Evolutionary conservation across 495 filamentous ascomycete genomes (phyloP), one percentile per base, ranked within the genome.

Genomic region (Tuber brumale): DNA sequence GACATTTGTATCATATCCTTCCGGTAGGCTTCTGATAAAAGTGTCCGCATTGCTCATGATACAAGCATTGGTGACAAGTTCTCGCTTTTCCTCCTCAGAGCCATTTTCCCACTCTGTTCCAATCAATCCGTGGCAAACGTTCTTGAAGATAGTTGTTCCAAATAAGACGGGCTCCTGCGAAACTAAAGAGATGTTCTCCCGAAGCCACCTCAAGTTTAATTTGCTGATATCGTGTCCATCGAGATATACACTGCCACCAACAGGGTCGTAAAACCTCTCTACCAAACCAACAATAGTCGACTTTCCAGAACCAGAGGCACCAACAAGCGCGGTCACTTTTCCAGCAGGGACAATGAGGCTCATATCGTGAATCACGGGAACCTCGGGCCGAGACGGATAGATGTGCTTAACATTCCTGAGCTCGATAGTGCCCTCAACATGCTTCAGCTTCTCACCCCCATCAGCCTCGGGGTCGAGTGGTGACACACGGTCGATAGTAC

Each of bases 281-380:
- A 97, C 91, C 31, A 99, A 85, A 14, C 95, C 95, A n/a, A 99
- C 90, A 43, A 98, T 92, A 0, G 96, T 98, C 79, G 90, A 93
- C 85, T 99, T 99, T 74, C 95, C 95, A 71, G 92, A 96, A 8
- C 95, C 95, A n/a, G 94, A 97, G 19, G 95, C 92, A 23, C 95
- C 96, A 37, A 99, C 95, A 10, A 99, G 86, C 2, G 95, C 95
- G 14, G 94, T 97, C n/a, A 91, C 94, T 84, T 97, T 97, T 14
- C 94, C 94, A 31, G 95, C 93, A 19, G 94, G 94, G 74, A 98
- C 90, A 0, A 86, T 79, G 19, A 99, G 87, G 72, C 87, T 92
- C 73, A 97, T 92, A 73, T 91, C 89, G 70, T 93, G 85, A 89
- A 98, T 94, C 37, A 98, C 90, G 19, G 89, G 89, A 37, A 97